Conservation (phyloP, 2,329 filamentous ascomycete genomes). For the Alternaria sp. region DNA sequence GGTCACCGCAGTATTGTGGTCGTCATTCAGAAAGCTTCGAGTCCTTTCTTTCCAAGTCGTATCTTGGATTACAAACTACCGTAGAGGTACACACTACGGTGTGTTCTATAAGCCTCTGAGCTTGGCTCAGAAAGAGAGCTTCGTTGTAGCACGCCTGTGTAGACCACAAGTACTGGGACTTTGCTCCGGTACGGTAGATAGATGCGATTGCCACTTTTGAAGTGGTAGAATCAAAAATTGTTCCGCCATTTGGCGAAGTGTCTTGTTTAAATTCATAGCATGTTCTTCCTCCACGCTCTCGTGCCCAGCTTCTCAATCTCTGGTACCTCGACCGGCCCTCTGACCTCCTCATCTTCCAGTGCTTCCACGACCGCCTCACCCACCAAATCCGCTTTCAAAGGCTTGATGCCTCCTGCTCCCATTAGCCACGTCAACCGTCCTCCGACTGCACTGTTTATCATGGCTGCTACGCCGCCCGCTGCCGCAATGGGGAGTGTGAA, state of each 20-base stretch:
- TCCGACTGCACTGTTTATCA: conserved; percentile 80
- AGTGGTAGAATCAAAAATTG: background rate
- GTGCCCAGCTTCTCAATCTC: conserved; percentile 84
- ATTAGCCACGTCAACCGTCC: conserved; percentile 79
- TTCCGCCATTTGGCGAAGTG: background rate
- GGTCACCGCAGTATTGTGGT: background rate
- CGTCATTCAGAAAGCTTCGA: background rate
- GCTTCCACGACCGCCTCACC: conserved; percentile 91
- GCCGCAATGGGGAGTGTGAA: conserved; percentile 88
- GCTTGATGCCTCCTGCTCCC: conserved; percentile 85
- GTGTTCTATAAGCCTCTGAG: background rate
- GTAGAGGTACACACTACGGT: background rate
- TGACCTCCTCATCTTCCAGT: conserved; percentile 75
- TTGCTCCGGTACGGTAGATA: background rate
- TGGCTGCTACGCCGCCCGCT: conserved; percentile 75
- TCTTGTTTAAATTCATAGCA: conserved; percentile 68
- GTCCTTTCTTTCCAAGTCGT: background rate
- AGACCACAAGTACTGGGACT: background rate
- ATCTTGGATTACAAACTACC: background rate
- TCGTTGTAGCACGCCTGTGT: background rate
- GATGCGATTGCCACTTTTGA: background rate
- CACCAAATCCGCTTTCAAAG: conserved; percentile 85
- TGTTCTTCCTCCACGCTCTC: conserved; percentile 86
- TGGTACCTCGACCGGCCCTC: conserved; percentile 78
- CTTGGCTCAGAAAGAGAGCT: background rate